Evolutionary conservation across 176 grass and related monocot species (phyloP).

Genomic region (Eleusine indica): DNA sequence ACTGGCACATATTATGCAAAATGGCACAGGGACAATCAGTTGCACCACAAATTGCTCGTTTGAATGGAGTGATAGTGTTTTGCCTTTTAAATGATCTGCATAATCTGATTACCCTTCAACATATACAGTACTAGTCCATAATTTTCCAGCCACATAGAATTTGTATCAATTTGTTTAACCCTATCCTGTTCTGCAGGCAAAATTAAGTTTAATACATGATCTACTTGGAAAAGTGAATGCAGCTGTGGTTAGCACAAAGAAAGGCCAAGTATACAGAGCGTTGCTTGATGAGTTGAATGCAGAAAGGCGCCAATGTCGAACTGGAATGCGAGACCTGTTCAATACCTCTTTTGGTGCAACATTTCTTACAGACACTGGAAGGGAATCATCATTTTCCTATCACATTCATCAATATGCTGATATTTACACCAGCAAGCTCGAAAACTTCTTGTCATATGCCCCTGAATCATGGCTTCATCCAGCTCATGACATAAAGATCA

Average conservation of each 20-base stretch:
- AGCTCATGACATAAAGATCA: slow-evolving; percentile 98
- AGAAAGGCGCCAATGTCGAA: slow-evolving; percentile 74
- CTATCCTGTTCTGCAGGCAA: slow-evolving; percentile 60
- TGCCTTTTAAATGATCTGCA: slow-evolving; percentile 10
- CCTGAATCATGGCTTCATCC: slow-evolving; percentile 93
- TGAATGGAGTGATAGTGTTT: not conserved
- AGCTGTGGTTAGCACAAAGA: slow-evolving; percentile 80
- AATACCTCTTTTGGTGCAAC: slow-evolving; percentile 89
- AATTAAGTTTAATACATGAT: slow-evolving; percentile 95
- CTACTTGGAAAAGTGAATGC: slow-evolving; percentile 88
- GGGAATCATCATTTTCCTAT: slow-evolving; percentile 91
- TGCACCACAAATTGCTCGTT: not conserved
- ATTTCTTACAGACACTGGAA: slow-evolving; percentile 93
- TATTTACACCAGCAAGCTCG: slow-evolving; percentile 90
- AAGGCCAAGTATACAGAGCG: slow-evolving; percentile 76
- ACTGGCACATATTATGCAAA: too few relatives aligned
- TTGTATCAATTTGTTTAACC: not conserved
- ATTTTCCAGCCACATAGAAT: slow-evolving; percentile 19
- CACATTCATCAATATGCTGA: slow-evolving; percentile 99
- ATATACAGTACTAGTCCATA: slow-evolving; percentile 10
- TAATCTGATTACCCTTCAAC: not conserved
- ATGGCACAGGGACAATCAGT: too few relatives aligned
- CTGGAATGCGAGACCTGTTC: slow-evolving; percentile 76
- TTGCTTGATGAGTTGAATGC: slow-evolving; percentile 82
- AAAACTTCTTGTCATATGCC: slow-evolving; percentile 75